A percentile compares a stretch with the other conserved stretches of the same genome.
Evolutionary conservation across 306 rosid species (phyloP).

Genomic region (Trifolium pratense): DNA sequence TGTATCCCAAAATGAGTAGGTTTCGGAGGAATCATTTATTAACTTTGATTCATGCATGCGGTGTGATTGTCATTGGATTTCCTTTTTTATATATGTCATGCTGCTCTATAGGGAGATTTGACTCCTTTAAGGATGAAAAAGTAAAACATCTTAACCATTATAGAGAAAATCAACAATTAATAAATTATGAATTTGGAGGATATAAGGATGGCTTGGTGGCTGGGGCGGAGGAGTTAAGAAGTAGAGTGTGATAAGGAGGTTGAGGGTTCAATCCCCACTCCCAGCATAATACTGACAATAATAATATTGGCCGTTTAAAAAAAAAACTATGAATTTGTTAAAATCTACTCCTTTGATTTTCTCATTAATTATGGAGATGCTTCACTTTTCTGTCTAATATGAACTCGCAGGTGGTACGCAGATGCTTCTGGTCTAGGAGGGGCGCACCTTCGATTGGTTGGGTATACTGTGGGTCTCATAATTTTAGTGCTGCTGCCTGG

Average conservation of each 20-base stretch:
- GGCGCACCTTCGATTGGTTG: slow-evolving; percentile 66
- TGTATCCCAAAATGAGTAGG: neutral
- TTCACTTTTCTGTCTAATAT: slow-evolving; percentile 2
- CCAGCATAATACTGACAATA: neutral
- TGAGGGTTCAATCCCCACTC: neutral
- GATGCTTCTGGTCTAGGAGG: slow-evolving; percentile 63
- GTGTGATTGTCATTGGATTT: neutral
- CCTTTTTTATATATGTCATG: neutral
- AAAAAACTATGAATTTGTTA: neutral
- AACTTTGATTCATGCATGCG: neutral
- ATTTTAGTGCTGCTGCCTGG: slow-evolving; percentile 93
- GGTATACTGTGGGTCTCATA: slow-evolving; percentile 87
- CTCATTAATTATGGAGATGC: neutral
- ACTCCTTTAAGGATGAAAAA: neutral
- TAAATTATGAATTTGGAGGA: slow-evolving; percentile 13
- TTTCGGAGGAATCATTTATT: neutral
- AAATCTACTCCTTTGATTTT: neutral
- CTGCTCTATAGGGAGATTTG: neutral
- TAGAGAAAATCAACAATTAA: neutral
- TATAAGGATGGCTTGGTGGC: neutral
- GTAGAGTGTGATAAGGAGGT: neutral
- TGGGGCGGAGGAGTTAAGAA: neutral
- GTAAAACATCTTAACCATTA: neutral
- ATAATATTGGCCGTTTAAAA: neutral
- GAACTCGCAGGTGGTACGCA: slow-evolving; percentile 61